These are phyloP conservation scores for Tilletia walkeri DNA, from an alignment of 1,284 basidiomycete genomes.

Conservation along the genomic window DNA sequence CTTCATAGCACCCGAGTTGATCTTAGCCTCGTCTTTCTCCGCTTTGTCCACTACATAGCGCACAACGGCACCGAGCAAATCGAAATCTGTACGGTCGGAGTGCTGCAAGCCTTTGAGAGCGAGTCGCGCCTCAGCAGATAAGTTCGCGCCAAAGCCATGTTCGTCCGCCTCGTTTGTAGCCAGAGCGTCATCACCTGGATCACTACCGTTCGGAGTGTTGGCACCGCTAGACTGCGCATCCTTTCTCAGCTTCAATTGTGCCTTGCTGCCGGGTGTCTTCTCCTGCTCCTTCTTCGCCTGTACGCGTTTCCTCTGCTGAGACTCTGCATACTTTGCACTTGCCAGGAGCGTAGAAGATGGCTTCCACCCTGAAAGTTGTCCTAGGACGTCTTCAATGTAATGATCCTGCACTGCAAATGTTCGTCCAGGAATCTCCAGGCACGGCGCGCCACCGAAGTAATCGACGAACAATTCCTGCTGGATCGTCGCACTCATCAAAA, in stretches of 20 bases:
- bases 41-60: slow-evolving; percentile 66
- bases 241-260: not conserved
- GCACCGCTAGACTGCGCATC: no score
- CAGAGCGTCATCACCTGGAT: no score
- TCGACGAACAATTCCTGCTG: slow-evolving; percentile 34
- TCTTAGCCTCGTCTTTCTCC: slow-evolving; percentile 61
- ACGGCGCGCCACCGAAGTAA: slow-evolving; percentile 78
- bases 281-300: slow-evolving; percentile 9
- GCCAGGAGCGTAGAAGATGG: not conserved
- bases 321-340: not conserved
- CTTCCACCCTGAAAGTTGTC: not conserved
- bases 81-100: slow-evolving; percentile 68
- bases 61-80: slow-evolving; percentile 71
- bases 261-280: not conserved
- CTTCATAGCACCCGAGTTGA: slow-evolving; percentile 23
- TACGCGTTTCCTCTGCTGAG: slow-evolving; percentile 3
- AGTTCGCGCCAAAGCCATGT: not conserved
- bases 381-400: slow-evolving; percentile 50
- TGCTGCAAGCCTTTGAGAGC: slow-evolving; percentile 6
- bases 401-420: slow-evolving; percentile 51
- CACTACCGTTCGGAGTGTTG: no score
- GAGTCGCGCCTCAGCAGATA: not conserved
- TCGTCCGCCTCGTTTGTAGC: no score
- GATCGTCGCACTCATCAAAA: slow-evolving; percentile 58
- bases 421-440: slow-evolving; percentile 75